Evolutionary conservation across 2,329 filamentous ascomycete genomes (phyloP), one percentile per base, ranked within the genome.

Genomic region (Myriosclerotinia curreyana): DNA sequence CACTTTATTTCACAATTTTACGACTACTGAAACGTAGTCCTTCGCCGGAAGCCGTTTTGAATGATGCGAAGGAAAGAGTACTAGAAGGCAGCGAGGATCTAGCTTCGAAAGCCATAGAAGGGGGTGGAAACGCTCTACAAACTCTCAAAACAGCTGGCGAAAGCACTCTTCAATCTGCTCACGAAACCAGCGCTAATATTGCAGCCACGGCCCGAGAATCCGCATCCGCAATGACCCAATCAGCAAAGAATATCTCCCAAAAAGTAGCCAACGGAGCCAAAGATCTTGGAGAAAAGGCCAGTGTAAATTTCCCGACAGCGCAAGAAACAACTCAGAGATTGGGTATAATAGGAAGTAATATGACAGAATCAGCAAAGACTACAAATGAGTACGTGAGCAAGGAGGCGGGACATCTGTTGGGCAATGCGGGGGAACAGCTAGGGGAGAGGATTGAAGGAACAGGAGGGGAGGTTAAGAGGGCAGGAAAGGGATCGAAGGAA

Each of bases 1-100:
- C 85, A 67, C 71, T 88, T 5, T 96, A 94, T 76, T 89, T 91
- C 69, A 72, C 86, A 8, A 73, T 89, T 2, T 76, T 89, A n/a
- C 78, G 78, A 31, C 67, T 79, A 4, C 67, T 82, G 36, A 75
- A 75, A 60, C 76, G 72, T 25, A 80, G 79, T 65, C 80, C 79
- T 0, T 76, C 73, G n/a, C 74, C 79, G 0, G 73, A 77, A 7
- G 76, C 79, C 50, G 67, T 81, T 0, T 70, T 77, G 12, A 71
- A 74, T 5, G 73, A 74, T 40, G 76, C 78, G 5, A 66, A 67
- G 17, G 66, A 69, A 25, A 66, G 59, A 14, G 58, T 68, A 20
- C 68, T 66, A 12, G 65, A 66, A 12, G 51, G 65, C 44, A 34
- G 64, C 44, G 20, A 67, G 52, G 14, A 56, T 65, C 20, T 62